Evolutionary conservation across 2,329 filamentous ascomycete genomes (phyloP).

Genomic region (Diaporthe helianthi): DNA sequence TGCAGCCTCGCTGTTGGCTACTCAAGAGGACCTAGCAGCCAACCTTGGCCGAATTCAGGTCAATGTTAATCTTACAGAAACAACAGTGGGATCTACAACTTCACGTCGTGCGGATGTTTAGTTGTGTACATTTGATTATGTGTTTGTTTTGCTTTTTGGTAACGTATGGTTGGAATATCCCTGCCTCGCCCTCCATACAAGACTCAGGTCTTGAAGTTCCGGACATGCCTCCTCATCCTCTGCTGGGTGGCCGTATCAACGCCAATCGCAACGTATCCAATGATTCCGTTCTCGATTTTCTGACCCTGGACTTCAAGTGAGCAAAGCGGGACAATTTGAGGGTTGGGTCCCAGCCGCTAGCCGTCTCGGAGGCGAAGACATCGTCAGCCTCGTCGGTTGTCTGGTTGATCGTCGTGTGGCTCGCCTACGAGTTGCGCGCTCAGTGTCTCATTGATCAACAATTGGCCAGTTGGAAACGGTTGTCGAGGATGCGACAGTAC

Average conservation of each 20-base stretch:
- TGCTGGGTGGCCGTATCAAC: constrained; percentile 38
- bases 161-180: not conserved
- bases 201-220: not conserved
- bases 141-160: too few relatives aligned
- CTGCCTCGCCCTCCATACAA: too few relatives aligned
- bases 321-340: constrained; percentile 44
- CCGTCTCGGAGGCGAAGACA: constrained; percentile 35
- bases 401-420: constrained; percentile 45
- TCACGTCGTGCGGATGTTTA: not conserved
- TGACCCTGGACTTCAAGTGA: too few relatives aligned
- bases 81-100: not conserved
- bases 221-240: constrained; percentile 9
- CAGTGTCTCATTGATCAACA: constrained; percentile 43
- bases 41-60: not conserved
- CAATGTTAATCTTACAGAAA: not conserved
- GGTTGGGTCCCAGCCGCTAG: constrained; percentile 42
- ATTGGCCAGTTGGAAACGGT: constrained; percentile 44
- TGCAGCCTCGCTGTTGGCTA: not conserved
- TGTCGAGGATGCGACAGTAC: constrained; percentile 36
- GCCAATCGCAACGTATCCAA: constrained; percentile 47
- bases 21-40: not conserved
- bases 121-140: not conserved
- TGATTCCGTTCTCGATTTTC: constrained; percentile 45
- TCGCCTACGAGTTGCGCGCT: constrained; percentile 43
- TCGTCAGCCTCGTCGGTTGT: constrained; percentile 42